phyloP scores from a whole-genome alignment of 345 rosid species.

The Combretum micranthum region DNA sequence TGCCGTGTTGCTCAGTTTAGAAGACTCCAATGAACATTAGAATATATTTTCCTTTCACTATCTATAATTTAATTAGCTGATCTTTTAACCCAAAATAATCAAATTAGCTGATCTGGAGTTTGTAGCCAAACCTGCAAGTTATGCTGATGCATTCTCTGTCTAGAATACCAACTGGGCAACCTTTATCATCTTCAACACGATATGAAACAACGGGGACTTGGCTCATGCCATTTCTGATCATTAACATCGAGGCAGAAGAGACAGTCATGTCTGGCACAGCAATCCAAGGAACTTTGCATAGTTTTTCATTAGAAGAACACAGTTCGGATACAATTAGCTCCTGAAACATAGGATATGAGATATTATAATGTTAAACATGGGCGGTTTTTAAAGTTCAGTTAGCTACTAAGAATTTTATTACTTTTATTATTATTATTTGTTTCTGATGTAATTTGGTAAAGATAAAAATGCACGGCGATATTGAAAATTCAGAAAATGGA shows the following conservation, averaged over 20 bases:
- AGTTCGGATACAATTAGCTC: conserved; percentile 55
- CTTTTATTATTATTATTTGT: not conserved
- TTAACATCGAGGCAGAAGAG: conserved; percentile 41
- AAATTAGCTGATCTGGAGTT: conserved; percentile 1
- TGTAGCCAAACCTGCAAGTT: conserved; percentile 51
- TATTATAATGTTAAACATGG: not conserved
- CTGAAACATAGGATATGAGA: conserved; percentile 26
- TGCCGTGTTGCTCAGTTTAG: too few relatives aligned
- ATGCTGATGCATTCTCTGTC: conserved; percentile 72
- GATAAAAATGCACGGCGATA: too few relatives aligned
- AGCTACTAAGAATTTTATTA: not conserved
- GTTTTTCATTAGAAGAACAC: conserved; percentile 37
- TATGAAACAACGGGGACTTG: conserved; percentile 72
- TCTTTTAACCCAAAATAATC: too few relatives aligned
- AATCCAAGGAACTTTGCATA: conserved; percentile 54
- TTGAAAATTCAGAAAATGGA: too few relatives aligned
- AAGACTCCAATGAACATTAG: too few relatives aligned
- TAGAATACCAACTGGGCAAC: conserved; percentile 65
- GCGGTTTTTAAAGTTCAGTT: not conserved
- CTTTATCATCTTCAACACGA: conserved; percentile 26
- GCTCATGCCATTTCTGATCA: conserved; percentile 47
- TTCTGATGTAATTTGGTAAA: too few relatives aligned
- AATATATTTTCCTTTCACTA: too few relatives aligned
- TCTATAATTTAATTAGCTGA: not conserved
- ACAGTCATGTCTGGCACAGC: conserved; percentile 76